phyloP scores from a whole-genome alignment of 257 asterid genomes.

The Salvia splendens region DNA sequence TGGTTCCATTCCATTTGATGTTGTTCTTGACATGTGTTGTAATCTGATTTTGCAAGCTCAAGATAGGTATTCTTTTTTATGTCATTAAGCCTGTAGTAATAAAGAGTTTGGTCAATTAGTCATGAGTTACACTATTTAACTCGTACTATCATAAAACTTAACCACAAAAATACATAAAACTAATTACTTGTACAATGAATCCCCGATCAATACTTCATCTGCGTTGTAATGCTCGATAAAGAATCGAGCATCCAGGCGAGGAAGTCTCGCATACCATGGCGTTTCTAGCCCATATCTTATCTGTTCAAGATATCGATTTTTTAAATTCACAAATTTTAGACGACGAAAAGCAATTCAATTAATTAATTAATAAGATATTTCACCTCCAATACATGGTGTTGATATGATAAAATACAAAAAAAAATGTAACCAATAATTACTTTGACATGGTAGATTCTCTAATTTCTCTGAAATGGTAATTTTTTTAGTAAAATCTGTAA shows the following conservation, averaged over 20 bases:
- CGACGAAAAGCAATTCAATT: too few relatives aligned
- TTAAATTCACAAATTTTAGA: constrained; percentile 4
- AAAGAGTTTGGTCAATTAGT: too few relatives aligned
- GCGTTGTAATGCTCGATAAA: constrained; percentile 38
- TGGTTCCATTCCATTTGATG: constrained; percentile 53
- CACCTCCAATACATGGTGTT: too few relatives aligned
- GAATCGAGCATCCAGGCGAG: constrained; percentile 40
- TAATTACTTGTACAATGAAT: constrained; percentile 39
- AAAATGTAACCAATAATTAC: too few relatives aligned
- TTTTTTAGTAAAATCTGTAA: neutral
- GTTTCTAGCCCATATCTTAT: constrained; percentile 33
- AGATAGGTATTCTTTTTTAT: constrained; percentile 37
- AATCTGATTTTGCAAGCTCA: constrained; percentile 46
- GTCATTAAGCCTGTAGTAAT: constrained; percentile 37
- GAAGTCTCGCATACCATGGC: constrained; percentile 47
- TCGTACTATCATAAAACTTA: too few relatives aligned
- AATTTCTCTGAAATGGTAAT: too few relatives aligned
- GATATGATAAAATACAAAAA: too few relatives aligned
- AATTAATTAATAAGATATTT: too few relatives aligned
- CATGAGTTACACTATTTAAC: too few relatives aligned
- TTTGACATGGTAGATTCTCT: neutral
- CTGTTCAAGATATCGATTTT: constrained; percentile 1
- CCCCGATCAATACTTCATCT: constrained; percentile 42
- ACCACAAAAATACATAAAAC: too few relatives aligned
- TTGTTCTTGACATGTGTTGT: constrained; percentile 43